A percentile compares a stretch with the other conserved stretches of the same genome.
Evolutionary conservation across 2,329 filamentous ascomycete species (phyloP).

Genomic region (Leptographium lundbergii): DNA sequence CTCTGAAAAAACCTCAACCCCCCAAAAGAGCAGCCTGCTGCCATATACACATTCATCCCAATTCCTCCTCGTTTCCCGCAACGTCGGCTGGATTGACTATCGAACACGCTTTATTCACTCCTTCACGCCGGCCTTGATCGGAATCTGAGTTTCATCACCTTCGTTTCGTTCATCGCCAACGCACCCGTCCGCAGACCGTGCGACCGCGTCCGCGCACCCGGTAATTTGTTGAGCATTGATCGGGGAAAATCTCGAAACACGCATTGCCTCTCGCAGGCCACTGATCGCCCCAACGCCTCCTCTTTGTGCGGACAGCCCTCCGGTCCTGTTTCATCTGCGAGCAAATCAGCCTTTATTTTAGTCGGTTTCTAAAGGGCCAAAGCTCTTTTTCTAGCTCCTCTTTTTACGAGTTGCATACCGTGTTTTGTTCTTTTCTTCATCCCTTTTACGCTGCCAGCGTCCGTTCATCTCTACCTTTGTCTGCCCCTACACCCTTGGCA

Average conservation of each 20-base stretch:
- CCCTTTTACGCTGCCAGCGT: conserved; percentile 4
- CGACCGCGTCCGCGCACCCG: not conserved
- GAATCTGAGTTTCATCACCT: not conserved
- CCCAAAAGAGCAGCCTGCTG: not conserved
- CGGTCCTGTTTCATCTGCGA: conserved; percentile 24
- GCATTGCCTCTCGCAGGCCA: conserved; percentile 21
- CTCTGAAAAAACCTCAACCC: not conserved
- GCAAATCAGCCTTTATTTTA: conserved; percentile 10
- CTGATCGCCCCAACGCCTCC: conserved; percentile 18
- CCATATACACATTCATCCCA: not conserved
- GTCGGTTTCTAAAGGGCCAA: conserved; percentile 1
- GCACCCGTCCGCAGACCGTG: not conserved
- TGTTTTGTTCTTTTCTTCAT: not conserved
- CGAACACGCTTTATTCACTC: not conserved
- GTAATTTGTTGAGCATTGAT: conserved; percentile 13
- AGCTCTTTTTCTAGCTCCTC: not conserved
- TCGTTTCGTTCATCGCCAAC: not conserved
- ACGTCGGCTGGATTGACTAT: not conserved
- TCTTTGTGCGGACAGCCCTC: conserved; percentile 17
- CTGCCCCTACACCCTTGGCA: not conserved
- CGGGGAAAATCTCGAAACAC: conserved; percentile 24
- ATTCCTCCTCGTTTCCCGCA: not conserved
- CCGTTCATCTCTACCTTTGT: not conserved
- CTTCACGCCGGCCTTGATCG: not conserved
- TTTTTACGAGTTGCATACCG: conserved; percentile 1